Conservation (phyloP, 2,329 filamentous ascomycete genomes). For the Trichoderma sp. region DNA sequence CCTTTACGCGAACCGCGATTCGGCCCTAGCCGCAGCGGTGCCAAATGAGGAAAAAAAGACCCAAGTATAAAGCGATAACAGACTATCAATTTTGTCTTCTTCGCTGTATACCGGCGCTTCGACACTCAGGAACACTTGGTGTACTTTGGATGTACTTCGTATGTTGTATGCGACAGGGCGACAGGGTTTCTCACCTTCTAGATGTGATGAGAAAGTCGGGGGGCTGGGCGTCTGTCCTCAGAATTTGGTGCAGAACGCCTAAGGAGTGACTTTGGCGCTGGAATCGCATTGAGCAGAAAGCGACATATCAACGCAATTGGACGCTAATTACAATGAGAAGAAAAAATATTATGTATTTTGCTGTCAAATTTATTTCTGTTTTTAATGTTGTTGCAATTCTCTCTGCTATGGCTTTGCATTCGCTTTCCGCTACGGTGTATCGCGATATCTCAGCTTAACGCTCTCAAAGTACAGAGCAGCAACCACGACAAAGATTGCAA, state of each 20-base stretch:
- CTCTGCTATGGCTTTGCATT: not conserved
- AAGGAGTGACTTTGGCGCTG: slow-evolving; percentile 23
- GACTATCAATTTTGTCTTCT: not conserved
- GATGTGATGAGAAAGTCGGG: slow-evolving; percentile 24
- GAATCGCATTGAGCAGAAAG: not conserved
- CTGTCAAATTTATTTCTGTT: not conserved
- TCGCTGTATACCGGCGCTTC: not conserved
- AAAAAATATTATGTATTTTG: no score
- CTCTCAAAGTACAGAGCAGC: not conserved
- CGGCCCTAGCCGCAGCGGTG: not conserved
- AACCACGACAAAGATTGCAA: not conserved
- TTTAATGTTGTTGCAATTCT: no score
- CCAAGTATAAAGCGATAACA: not conserved
- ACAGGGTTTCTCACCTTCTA: slow-evolving; percentile 10
- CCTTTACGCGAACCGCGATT: not conserved
- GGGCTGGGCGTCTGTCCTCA: slow-evolving; percentile 25
- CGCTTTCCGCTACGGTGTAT: not conserved
- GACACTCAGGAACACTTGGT: not conserved
- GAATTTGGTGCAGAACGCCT: slow-evolving; percentile 27
- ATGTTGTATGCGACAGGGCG: not conserved
- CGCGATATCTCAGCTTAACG: not conserved
- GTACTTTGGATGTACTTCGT: not conserved
- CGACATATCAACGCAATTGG: not conserved
- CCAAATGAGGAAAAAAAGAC: not conserved
- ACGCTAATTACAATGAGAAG: no score